Evolutionary conservation across 305 asterid genomes (phyloP).

Genomic region (Fraxinus floribunda): DNA sequence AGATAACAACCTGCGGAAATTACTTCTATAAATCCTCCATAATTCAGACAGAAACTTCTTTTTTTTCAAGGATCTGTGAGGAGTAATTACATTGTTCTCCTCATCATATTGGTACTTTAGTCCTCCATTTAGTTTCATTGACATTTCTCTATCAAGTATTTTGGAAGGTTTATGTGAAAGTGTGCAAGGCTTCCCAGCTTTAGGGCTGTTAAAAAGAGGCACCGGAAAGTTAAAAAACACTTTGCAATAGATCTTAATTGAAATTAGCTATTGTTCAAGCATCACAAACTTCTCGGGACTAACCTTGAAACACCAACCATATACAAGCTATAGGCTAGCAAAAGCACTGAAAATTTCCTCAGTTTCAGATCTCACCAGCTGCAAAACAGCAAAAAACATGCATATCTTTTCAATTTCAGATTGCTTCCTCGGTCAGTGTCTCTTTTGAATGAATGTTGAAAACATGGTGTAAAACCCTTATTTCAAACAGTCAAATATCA

Average conservation of each 20-base stretch:
- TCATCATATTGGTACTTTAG: background rate
- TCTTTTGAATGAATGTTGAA: background rate
- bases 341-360: background rate
- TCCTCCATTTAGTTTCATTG: background rate
- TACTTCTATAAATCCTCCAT: background rate
- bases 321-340: background rate
- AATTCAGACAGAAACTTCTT: background rate
- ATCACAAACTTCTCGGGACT: background rate
- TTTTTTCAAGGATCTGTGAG: background rate
- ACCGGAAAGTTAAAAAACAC: background rate
- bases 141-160: background rate
- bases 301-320: background rate
- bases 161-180: background rate
- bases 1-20: background rate
- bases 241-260: background rate
- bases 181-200: background rate
- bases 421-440: background rate
- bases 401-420: background rate
- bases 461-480: background rate
- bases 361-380: background rate
- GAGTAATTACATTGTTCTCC: background rate
- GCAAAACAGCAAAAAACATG: background rate
- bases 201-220: background rate
- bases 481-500: background rate
- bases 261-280: background rate